These are phyloP conservation scores for Gossypium turneri DNA, from an alignment of 345 rosid genomes.

Conservation along the genomic window DNA sequence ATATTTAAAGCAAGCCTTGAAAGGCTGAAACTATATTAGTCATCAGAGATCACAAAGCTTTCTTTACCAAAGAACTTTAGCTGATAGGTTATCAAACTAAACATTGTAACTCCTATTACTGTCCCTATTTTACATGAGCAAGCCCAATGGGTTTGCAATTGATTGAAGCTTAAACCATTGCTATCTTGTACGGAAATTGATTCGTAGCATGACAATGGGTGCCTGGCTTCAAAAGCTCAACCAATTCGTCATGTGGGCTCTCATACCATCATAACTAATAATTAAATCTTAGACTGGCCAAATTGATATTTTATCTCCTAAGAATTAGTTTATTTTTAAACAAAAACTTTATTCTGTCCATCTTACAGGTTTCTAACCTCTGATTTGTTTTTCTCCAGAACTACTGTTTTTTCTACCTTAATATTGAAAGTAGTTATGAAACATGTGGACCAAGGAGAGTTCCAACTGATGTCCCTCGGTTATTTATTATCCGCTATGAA, in stretches of 20 bases:
- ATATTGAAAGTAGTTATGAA: conserved; percentile 72
- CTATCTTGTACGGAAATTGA: neutral
- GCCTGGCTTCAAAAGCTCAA: neutral
- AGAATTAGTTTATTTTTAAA: neutral
- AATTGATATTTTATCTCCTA: neutral
- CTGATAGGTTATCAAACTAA: neutral
- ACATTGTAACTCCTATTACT: neutral
- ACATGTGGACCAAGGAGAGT: conserved; percentile 89
- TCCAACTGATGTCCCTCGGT: conserved; percentile 57
- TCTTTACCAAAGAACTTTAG: neutral
- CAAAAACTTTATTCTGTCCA: neutral
- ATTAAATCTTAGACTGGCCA: neutral
- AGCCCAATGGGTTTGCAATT: neutral
- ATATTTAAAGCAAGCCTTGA: neutral
- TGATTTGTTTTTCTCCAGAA: conserved; percentile 41
- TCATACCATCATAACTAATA: neutral
- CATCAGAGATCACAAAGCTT: neutral
- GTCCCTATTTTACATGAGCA: neutral
- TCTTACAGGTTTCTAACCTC: neutral
- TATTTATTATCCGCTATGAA: conserved; percentile 78
- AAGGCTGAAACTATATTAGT: neutral
- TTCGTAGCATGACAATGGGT: conserved; percentile 1
- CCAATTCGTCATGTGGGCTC: neutral
- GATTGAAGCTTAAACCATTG: neutral
- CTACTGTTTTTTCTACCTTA: conserved; percentile 84